Evolutionary conservation across 441 rosid species (phyloP), one percentile per base, ranked within the genome.

Genomic region (Melianthus villosus): DNA sequence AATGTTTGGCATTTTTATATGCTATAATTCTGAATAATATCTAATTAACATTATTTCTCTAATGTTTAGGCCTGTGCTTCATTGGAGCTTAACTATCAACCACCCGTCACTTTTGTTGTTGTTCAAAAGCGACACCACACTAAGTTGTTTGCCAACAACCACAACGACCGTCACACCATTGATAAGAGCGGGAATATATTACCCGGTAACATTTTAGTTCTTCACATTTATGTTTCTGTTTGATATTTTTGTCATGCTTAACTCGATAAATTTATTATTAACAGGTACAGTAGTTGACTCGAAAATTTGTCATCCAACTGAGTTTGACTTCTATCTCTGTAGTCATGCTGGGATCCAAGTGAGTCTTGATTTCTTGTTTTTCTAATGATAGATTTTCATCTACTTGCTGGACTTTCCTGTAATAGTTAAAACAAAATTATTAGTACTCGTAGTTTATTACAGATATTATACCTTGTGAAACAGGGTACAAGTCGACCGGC

Each of bases 341-440:
- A 82, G 96, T 43, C 99, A 91, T 63, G 99, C 99, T 45, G 99
- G 99, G 16, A 85, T 91, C 47, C 82, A 82, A 94, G 98, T 81
- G n/a, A n/a, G n/a, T n/a, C n/a, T n/a, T n/a, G n/a, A n/a, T n/a
- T n/a, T n/a, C n/a, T n/a, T n/a, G n/a, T n/a, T n/a, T n/a, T n/a
- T n/a, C n/a, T n/a, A n/a, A n/a, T n/a, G n/a, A n/a, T n/a, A n/a
- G n/a, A n/a, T n/a, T n/a, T n/a, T n/a, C n/a, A n/a, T n/a, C n/a
- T n/a, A n/a, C n/a, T 22, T 12, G 34, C 1, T 2, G 8, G 19
- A 17, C 30, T 44, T 19, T 15, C 6, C 0, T 34, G 38, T 10
- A 34, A 34, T 34, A 16, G 17, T 4, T 7, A 2, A 2, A 6
- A 9, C 16, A 13, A 11, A 9, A 37, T 4, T 37, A n/a, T 4